Percentiles rank a stretch among this genome's conserved stretches.
phyloP scores from a whole-genome alignment of 768 basidiomycete genomes.

The Suillus ampliporus region DNA sequence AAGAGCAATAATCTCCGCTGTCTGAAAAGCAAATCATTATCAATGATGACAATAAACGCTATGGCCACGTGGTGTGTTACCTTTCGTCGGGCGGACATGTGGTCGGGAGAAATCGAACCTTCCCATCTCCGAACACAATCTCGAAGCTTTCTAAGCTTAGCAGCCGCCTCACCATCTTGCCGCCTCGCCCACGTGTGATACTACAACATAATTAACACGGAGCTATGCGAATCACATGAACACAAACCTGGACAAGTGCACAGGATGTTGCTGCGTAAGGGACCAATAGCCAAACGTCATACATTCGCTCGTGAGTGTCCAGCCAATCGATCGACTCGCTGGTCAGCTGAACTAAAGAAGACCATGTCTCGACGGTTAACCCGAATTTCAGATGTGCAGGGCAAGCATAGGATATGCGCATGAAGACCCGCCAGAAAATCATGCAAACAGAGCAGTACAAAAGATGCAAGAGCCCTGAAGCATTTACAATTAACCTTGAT shows the following conservation, averaged over 20 bases:
- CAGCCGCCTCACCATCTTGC: constrained; percentile 74
- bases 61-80: constrained; percentile 42
- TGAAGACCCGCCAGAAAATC: constrained; percentile 98
- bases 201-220: constrained; percentile 43
- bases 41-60: neutral
- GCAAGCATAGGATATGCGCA: constrained; percentile 94
- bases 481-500: constrained; percentile 13
- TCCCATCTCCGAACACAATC: constrained; percentile 92
- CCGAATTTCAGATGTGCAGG: constrained; percentile 90
- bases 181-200: constrained; percentile 94
- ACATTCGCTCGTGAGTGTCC: constrained; percentile 75
- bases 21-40: constrained; percentile 50
- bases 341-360: constrained; percentile 69
- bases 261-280: constrained; percentile 89
- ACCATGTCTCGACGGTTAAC: constrained; percentile 83
- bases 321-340: constrained; percentile 91
- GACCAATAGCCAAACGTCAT: constrained; percentile 87
- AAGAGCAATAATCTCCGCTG: constrained; percentile 89
- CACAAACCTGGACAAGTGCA: constrained; percentile 84
- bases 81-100: constrained; percentile 95
- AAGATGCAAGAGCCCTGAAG: constrained; percentile 82
- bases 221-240: neutral
- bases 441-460: constrained; percentile 90
- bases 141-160: constrained; percentile 76
- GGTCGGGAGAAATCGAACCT: constrained; percentile 83